Evolutionary conservation across 75 land plant species (phyloP), one percentile per base, ranked within the genome.

Genomic region (Azolla pinnata): DNA sequence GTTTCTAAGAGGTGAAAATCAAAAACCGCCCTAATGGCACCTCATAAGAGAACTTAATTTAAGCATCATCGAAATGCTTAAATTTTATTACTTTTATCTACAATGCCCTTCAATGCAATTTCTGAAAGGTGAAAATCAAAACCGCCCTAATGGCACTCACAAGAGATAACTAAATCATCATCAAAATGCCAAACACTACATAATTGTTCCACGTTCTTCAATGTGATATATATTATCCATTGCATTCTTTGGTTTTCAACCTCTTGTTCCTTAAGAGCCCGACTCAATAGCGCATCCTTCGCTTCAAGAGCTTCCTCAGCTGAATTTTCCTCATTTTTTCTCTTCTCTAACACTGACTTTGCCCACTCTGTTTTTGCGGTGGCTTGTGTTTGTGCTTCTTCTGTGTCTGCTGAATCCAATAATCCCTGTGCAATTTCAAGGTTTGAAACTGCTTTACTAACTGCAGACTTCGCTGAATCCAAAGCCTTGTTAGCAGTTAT

Each of bases 231-330:
- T n/a, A n/a, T n/a, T n/a, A n/a, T n/a, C n/a, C n/a, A n/a, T n/a
- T n/a, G n/a, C n/a, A n/a, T n/a, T n/a, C n/a, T n/a, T n/a, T n/a
- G 46, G 45, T 32, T 1, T 20, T 14, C 25, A 59, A 85, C 92
- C 89, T 88, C 88, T 63, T 70, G 93, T 62, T 88, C 97, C 26
- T 65, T 68, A 30, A 70, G 31, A n/a, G 86, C 96, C 40, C 84
- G 75, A 45, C 67, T 71, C 53, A 91, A 79, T 27, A 88, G 83
- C 40, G 86, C 97, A 53, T 79, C 76, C 71, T 91, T 91, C 7
- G 84, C 79, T 47, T 88, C 95, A 38, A 88, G 61, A 38, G 83
- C 71, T 4, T 91, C 97, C 23, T 71, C 69, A 27, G 73, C 53
- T 30, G 88, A 75, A 17, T 33, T 57, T 60, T 79, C 85, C 61